Base-by-base conservation (phyloP, 2,329 filamentous ascomycete genomes). In the Colletotrichum noveboracense region DNA sequence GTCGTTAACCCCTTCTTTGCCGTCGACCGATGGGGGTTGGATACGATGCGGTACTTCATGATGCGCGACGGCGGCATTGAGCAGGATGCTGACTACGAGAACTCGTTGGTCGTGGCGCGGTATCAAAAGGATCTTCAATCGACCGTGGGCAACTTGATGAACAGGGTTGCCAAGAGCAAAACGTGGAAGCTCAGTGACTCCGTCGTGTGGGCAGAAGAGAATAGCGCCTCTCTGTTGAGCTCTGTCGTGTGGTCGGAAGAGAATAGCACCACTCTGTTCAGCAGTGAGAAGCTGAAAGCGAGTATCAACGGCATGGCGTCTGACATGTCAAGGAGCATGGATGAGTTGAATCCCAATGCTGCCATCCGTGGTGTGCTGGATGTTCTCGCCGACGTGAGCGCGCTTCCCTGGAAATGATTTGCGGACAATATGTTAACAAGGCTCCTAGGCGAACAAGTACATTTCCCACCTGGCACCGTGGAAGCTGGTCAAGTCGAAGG, bases 1-100 rank as follows among this genome's bases (percentile, higher is more conserved):
- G 96, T 98, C 3, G 96, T 99, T 58, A 97, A 98, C 81, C 97
- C 97, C 0, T 96, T 97, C 82, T 95, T 95, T 79, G 97, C 97
- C 14, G 90, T 98, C 64, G 93, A 98, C 77, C 91, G 96, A 8
- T 99, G 96, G 85, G 96, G 95, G 4, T 88, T 96, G 6, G 97
- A 99, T 83, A 90, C 93, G 1, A 92, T 99, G 89, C 93, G 97
- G 12, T 98, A 94, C 85, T 99, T 96, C 84, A 91, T 99, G 78
- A 91, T 95, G 77, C 91, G 94, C 76, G 93, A 96, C 76, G 96
- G 95, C 56, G 94, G 93, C 26, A 91, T 98, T 38, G 86, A 87
- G 16, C 88, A 94, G 72, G 97, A 99, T 82, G 91, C 95, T 34
- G 93, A 96, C 83, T 99, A 98, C 81, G 93, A 93, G 77, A 99